Evolutionary conservation across 164 flowering plant genomes (phyloP).

Genomic region (Cinnamomum chago): DNA sequence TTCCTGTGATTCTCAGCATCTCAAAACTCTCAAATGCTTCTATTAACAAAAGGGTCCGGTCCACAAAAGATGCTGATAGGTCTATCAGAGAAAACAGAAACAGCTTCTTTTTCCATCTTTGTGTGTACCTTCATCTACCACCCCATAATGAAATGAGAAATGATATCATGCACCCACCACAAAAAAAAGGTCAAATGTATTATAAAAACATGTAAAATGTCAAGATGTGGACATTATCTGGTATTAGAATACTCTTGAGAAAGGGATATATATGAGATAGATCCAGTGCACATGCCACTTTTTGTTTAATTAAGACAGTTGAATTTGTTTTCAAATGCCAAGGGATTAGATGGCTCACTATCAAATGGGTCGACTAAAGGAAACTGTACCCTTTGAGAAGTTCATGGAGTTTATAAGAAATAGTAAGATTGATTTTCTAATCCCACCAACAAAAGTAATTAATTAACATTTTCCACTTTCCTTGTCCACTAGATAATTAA

Average conservation of each 20-base stretch:
- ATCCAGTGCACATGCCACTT: constrained; percentile 17
- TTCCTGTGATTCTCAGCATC: constrained; percentile 1
- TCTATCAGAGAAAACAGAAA: not conserved
- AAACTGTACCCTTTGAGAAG: not conserved
- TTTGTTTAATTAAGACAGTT: not conserved
- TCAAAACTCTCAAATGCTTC: constrained; percentile 3
- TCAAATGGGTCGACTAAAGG: not conserved
- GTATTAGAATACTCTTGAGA: constrained; percentile 7
- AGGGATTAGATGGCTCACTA: not conserved
- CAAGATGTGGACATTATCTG: not conserved
- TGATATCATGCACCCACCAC: constrained; percentile 1
- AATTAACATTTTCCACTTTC: not conserved
- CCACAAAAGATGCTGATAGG: not conserved
- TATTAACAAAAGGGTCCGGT: not conserved
- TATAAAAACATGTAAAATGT: constrained; percentile 2
- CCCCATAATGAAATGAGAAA: not conserved
- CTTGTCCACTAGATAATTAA: not conserved
- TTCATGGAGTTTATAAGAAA: not conserved
- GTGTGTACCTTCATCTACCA: constrained; percentile 1
- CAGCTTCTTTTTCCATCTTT: not conserved
- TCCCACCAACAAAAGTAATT: not conserved
- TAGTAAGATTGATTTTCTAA: too few relatives aligned
- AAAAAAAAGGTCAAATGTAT: constrained; percentile 9
- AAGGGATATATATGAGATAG: constrained; percentile 16
- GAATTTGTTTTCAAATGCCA: not conserved